Evolutionary conservation across 768 basidiomycete species (phyloP).

Genomic region (Leccinellum luteum): DNA sequence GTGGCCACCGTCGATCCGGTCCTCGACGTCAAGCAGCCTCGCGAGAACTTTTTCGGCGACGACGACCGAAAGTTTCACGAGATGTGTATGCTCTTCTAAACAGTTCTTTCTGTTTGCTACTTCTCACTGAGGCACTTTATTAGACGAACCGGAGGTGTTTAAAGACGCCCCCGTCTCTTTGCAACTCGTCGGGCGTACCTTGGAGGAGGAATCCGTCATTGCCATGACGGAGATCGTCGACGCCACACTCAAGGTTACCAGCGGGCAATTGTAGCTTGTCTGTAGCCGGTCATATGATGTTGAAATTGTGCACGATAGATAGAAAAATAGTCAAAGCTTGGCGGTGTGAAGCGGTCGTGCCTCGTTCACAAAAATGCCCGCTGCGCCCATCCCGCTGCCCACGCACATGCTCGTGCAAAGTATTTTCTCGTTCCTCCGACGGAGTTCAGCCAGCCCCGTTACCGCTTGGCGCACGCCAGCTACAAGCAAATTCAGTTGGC

Average conservation of each 20-base stretch:
- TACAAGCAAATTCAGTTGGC: slow-evolving; percentile 25
- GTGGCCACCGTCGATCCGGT: slow-evolving; percentile 56
- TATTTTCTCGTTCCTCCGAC: slow-evolving; percentile 61
- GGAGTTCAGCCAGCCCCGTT: slow-evolving; percentile 82
- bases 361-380: slow-evolving; percentile 78
- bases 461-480: slow-evolving; percentile 87
- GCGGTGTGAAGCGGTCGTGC: slow-evolving; percentile 23
- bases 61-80: slow-evolving; percentile 50
- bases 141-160: slow-evolving; percentile 59
- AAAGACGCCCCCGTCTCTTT: slow-evolving; percentile 58
- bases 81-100: slow-evolving; percentile 46
- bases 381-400: slow-evolving; percentile 89
- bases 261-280: background rate
- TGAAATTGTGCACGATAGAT: background rate
- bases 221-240: slow-evolving; percentile 67
- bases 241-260: slow-evolving; percentile 40
- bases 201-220: slow-evolving; percentile 76
- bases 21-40: slow-evolving; percentile 47
- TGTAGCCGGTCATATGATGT: background rate
- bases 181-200: slow-evolving; percentile 65
- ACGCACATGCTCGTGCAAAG: slow-evolving; percentile 82
- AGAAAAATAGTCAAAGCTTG: slow-evolving; percentile 23
- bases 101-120: background rate
- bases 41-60: slow-evolving; percentile 45
- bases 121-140: background rate